Evolutionary conservation across 306 rosid species (phyloP), one percentile per base, ranked within the genome.

Genomic region (Abrus precatorius): DNA sequence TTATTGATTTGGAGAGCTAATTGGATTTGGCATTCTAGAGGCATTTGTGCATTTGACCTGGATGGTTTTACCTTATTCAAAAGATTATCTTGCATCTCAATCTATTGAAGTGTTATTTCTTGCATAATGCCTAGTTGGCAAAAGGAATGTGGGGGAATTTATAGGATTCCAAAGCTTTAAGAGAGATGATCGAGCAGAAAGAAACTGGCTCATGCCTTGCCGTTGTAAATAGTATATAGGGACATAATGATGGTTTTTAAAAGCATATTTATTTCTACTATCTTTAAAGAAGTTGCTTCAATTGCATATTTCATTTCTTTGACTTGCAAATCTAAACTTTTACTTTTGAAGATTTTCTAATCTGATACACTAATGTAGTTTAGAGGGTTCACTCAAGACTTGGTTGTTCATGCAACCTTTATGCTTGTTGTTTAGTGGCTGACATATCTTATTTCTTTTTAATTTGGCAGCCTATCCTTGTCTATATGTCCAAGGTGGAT

Each of bases 401-500:
- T 75, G 30, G 62, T 66, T 53, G 11, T 40, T 47, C 76, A 11
- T 48, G 50, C 65, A 62, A 59, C 68, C 50, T 75, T 44, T 69
- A 14, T 70, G 45, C 72, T 78, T 69, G 43, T 41, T 69, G 56
- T 53, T 63, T 70, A 53, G 6, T 52, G 4, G 14, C 87, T 87
- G 69, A 84, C 70, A 52, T 45, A 4, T 54, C 36, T 56, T 61
- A 50, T 77, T 44, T 83, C 55, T 67, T 67, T 75, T 73, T 66
- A 75, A 20, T 82, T 80, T 83, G 71, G 80, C 94, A 96, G 99
- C 99, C 99, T 56, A 91, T 96, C 78, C 89, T 96, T 86, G 99
- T 96, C 55, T 96, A 92, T 86, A 93, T 96, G 98, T 93, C 95
- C 87, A 96, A 96, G 90, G 99, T 96, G 80, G 98, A 96, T 89